These are phyloP conservation scores for Epichloe glyceriae DNA, from an alignment of 2,329 filamentous ascomycete genomes.

Conservation along the genomic window DNA sequence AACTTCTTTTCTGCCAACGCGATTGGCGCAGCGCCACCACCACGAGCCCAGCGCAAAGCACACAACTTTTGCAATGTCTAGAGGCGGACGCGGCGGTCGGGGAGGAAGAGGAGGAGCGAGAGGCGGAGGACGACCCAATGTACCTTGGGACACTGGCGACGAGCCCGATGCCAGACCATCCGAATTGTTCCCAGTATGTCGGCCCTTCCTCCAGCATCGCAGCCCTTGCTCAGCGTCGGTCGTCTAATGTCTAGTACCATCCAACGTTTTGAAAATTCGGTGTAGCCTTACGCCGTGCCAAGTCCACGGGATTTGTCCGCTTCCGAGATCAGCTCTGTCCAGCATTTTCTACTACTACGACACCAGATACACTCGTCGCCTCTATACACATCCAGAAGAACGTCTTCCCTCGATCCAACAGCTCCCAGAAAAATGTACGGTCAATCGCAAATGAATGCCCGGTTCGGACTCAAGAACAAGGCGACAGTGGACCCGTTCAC, in stretches of 20 bases:
- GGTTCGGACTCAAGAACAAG: conserved; percentile 40
- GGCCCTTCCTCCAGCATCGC: background rate
- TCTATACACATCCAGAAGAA: conserved; percentile 43
- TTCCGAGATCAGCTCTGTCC: conserved; percentile 34
- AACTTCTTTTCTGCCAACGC: background rate
- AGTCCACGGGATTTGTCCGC: conserved; percentile 28
- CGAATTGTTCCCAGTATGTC: conserved; percentile 44
- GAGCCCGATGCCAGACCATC: conserved; percentile 44
- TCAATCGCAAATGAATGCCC: conserved; percentile 45
- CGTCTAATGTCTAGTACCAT: background rate
- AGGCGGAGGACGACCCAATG: conserved; percentile 30
- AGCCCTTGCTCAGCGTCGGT: background rate
- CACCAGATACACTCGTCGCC: conserved; percentile 41
- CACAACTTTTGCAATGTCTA: conserved; percentile 29
- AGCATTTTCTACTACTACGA: conserved; percentile 41
- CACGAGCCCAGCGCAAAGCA: background rate
- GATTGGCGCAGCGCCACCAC: background rate
- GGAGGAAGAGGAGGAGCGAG: conserved; percentile 35
- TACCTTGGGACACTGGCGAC: conserved; percentile 40
- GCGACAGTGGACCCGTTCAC: conserved; percentile 45
- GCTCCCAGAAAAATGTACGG: conserved; percentile 34
- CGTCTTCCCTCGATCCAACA: conserved; percentile 25
- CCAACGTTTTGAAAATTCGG: background rate
- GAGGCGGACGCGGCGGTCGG: conserved; percentile 40
- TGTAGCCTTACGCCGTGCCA: conserved; percentile 37